Percentiles rank a stretch among this genome's conserved stretches.
phyloP scores from a whole-genome alignment of 2,329 filamentous ascomycete species.

The Fusarium torreyae region DNA sequence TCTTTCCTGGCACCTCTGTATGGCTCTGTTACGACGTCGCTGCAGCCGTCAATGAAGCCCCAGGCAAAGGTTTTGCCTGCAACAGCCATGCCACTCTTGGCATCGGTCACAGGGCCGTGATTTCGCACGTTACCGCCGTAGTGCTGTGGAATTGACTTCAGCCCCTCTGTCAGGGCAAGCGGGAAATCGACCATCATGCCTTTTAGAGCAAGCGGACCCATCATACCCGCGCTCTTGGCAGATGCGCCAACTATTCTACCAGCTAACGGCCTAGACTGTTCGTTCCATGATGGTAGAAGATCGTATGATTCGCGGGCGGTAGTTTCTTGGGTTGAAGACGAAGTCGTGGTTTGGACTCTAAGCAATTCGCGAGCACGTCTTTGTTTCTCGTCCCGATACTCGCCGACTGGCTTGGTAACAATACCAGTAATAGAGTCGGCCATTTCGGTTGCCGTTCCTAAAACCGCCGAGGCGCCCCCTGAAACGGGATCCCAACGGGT shows the following conservation, averaged over 20 bases:
- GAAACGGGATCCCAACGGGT: neutral
- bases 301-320: neutral
- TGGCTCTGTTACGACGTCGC: neutral
- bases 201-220: conserved; percentile 2
- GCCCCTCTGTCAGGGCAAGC: conserved; percentile 7
- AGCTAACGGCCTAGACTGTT: neutral
- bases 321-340: neutral
- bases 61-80: conserved; percentile 2
- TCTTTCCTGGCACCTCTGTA: conserved; percentile 4
- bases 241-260: conserved; percentile 17
- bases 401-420: neutral
- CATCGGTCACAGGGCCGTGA: neutral
- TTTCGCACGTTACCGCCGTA: conserved; percentile 2
- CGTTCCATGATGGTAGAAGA: neutral
- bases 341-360: neutral
- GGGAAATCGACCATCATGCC: conserved; percentile 17
- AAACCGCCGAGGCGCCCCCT: neutral
- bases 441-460: neutral
- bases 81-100: neutral
- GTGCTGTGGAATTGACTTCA: conserved; percentile 2
- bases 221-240: conserved; percentile 8
- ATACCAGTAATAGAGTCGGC: neutral
- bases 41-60: neutral
- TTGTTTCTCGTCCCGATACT: conserved; percentile 6
- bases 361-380: neutral